Evolutionary conservation across 352 stramenopile species (phyloP).

Genomic region (Plasmopara halstedii): DNA sequence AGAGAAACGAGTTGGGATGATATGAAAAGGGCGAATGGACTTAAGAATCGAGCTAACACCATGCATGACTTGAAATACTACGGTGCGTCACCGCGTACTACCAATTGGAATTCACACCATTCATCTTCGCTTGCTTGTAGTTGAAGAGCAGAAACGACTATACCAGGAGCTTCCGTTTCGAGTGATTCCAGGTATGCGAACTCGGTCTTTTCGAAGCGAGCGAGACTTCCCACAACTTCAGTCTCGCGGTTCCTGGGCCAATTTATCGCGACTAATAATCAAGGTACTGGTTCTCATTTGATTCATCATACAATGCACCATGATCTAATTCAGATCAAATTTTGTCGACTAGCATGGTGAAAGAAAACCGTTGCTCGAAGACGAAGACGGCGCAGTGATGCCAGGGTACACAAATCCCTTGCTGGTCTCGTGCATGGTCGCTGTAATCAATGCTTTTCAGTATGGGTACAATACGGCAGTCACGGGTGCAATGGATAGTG

Average conservation of each 20-base stretch:
- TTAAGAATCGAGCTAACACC: conserved; percentile 63
- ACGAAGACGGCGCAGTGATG: conserved; percentile 31
- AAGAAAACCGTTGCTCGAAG: conserved; percentile 35
- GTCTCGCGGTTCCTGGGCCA: conserved; percentile 44
- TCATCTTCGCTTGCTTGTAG: conserved; percentile 11
- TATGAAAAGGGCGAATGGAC: conserved; percentile 48
- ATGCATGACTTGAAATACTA: conserved; percentile 63
- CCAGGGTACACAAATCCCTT: conserved; percentile 56
- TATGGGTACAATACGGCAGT: conserved; percentile 74
- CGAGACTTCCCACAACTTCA: conserved; percentile 50
- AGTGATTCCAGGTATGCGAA: conserved; percentile 49
- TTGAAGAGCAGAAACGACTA: conserved; percentile 57
- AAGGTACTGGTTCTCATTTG: conserved; percentile 14
- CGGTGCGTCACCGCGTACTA: conserved; percentile 12
- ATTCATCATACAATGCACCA: too few relatives aligned
- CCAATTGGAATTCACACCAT: not conserved
- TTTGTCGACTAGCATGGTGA: conserved; percentile 35
- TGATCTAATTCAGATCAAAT: too few relatives aligned
- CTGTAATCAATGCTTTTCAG: conserved; percentile 55
- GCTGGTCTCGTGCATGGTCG: conserved; percentile 47
- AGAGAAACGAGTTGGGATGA: conserved; percentile 45
- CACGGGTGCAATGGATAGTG: conserved; percentile 44
- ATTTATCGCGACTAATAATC: conserved; percentile 35
- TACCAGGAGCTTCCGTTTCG: conserved; percentile 69
- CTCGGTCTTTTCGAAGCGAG: conserved; percentile 55